Evolutionary conservation across 495 filamentous ascomycete species (phyloP).

Genomic region (Tuber microsphaerosporum): DNA sequence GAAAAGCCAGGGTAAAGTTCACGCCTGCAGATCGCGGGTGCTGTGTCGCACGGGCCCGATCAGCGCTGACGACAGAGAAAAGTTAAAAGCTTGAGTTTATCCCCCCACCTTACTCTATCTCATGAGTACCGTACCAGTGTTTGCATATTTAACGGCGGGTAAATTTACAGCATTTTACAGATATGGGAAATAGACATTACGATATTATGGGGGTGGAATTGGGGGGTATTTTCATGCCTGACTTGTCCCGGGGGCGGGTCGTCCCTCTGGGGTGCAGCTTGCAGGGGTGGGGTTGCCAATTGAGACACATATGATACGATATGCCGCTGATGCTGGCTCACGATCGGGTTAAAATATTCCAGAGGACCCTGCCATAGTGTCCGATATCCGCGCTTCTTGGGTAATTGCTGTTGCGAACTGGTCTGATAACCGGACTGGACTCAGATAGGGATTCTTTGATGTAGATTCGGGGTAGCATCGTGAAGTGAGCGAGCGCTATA

Average conservation of each 20-base stretch:
- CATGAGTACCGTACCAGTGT: no score
- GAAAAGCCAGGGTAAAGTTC: neutral
- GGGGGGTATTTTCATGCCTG: neutral
- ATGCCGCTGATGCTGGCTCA: neutral
- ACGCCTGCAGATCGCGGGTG: neutral
- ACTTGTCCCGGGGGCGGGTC: neutral
- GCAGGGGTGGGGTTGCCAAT: neutral
- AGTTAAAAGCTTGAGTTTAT: neutral
- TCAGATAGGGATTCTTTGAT: neutral
- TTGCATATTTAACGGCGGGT: neutral
- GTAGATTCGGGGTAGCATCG: neutral
- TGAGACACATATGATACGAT: neutral
- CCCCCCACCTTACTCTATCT: neutral
- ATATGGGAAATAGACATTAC: neutral
- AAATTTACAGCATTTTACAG: neutral
- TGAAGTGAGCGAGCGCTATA: neutral
- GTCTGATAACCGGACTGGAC: neutral
- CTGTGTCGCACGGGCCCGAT: neutral
- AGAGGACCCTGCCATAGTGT: neutral
- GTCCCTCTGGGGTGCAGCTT: neutral
- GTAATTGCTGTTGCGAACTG: neutral
- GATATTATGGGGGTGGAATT: neutral
- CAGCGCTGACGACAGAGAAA: neutral
- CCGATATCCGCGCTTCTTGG: neutral
- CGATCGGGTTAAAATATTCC: neutral